Percentiles rank a stretch among this genome's conserved stretches.
phyloP scores from a whole-genome alignment of 805 yeast genomes.

The Debaryomyces castellii region DNA sequence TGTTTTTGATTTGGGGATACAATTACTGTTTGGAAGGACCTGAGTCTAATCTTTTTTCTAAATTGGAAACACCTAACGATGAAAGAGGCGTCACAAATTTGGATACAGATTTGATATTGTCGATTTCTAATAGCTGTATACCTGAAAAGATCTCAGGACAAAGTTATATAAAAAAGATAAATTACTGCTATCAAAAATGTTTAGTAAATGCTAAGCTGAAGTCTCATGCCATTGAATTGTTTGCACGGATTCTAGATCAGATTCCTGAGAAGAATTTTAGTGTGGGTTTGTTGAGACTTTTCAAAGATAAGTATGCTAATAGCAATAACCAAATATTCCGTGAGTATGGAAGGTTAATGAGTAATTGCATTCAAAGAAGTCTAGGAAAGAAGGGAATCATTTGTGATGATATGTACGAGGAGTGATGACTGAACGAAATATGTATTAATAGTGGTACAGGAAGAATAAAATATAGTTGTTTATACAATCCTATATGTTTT shows the following conservation, averaged over 20 bases:
- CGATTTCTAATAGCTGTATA: conserved; percentile 3
- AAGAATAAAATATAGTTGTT: too few species aligned
- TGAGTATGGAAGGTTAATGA: conserved; percentile 52
- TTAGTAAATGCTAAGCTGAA: conserved; percentile 1
- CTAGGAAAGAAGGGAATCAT: conserved; percentile 36
- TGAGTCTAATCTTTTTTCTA: conserved; percentile 29
- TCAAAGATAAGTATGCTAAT: conserved; percentile 29
- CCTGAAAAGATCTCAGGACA: conserved; percentile 38
- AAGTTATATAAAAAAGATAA: conserved; percentile 49
- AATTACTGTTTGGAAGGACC: conserved; percentile 47
- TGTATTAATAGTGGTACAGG: too few species aligned
- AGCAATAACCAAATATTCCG: conserved; percentile 55
- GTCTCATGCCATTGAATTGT: conserved; percentile 7
- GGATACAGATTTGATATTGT: not conserved
- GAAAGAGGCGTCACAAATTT: not conserved
- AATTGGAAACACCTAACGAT: not conserved
- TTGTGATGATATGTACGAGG: conserved; percentile 12
- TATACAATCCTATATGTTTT: too few species aligned
- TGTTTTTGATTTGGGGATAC: conserved; percentile 51
- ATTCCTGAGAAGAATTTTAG: conserved; percentile 46
- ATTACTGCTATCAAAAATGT: conserved; percentile 25
- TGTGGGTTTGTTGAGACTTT: conserved; percentile 52
- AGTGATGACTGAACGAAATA: not conserved
- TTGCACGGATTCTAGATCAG: conserved; percentile 38
- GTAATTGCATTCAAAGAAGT: conserved; percentile 54